Evolutionary conservation across 148 eudicot genomes (phyloP).

Genomic region (Nepenthes gracilis): DNA sequence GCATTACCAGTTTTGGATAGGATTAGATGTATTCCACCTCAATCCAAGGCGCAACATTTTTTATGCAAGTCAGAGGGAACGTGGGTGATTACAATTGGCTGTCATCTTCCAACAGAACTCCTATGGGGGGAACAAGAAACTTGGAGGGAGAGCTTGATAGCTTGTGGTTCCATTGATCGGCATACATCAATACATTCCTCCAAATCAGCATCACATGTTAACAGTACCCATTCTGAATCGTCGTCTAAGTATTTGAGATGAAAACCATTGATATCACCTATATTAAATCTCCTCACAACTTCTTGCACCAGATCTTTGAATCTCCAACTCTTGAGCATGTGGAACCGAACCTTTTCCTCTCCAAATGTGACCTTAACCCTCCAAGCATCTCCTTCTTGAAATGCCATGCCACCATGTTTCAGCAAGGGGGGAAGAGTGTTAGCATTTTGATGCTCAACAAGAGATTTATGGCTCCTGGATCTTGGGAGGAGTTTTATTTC

Average conservation of each 20-base stretch:
- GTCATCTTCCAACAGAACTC: constrained; percentile 43
- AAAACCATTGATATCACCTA: constrained; percentile 45
- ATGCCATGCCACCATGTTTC: constrained; percentile 8
- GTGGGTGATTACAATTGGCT: constrained; percentile 14
- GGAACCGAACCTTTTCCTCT: constrained; percentile 63
- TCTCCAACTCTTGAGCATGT: constrained; percentile 45
- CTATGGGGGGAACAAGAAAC: constrained; percentile 31
- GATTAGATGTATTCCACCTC: too few species aligned
- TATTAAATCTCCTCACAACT: constrained; percentile 51
- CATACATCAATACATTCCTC: constrained; percentile 75
- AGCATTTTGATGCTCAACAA: constrained; percentile 21
- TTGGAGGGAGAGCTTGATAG: constrained; percentile 50
- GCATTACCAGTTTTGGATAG: too few species aligned
- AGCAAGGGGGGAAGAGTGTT: constrained; percentile 23
- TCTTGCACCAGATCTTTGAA: constrained; percentile 46
- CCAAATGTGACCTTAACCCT: constrained; percentile 63
- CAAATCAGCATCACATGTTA: constrained; percentile 77
- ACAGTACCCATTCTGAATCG: constrained; percentile 79
- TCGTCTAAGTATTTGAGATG: constrained; percentile 83
- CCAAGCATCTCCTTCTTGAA: constrained; percentile 24
- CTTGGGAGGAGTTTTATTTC: constrained; percentile 21
- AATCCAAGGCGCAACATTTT: too few species aligned
- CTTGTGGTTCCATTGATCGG: constrained; percentile 29
- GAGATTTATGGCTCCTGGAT: constrained; percentile 40
- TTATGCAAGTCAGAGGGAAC: too few species aligned